Conservation (phyloP, 371 early-diverging fungal species). For the Mortierella sp. region DNA sequence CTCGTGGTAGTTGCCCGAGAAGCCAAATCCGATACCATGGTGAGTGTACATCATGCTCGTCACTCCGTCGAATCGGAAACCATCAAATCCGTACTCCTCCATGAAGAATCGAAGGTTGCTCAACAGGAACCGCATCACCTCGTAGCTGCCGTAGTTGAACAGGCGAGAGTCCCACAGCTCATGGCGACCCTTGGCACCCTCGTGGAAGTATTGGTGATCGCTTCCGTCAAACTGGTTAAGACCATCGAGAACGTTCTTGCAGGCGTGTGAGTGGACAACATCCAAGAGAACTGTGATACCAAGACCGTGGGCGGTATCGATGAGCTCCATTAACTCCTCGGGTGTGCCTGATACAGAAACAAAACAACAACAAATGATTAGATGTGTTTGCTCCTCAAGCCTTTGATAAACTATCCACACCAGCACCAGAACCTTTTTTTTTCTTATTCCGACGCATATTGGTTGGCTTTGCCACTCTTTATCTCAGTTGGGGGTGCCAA, state of each 20-base stretch:
- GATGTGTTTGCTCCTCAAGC: neutral
- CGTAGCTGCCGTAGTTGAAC: slow-evolving; percentile 95
- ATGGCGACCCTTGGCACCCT: slow-evolving; percentile 87
- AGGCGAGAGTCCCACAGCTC: slow-evolving; percentile 95
- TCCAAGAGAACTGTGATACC: slow-evolving; percentile 93
- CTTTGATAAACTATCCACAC: neutral
- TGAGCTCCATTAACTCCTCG: slow-evolving; percentile 88
- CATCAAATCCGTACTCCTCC: slow-evolving; percentile 92
- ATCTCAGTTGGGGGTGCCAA: neutral
- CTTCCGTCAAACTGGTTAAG: slow-evolving; percentile 97
- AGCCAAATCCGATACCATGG: slow-evolving; percentile 95
- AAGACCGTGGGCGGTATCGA: slow-evolving; percentile 92
- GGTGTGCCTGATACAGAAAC: slow-evolving; percentile 69
- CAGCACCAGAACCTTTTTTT: neutral
- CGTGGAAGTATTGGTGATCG: slow-evolving; percentile 97
- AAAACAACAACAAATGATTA: neutral
- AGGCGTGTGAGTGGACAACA: slow-evolving; percentile 97
- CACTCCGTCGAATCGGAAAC: slow-evolving; percentile 98
- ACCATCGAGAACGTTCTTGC: slow-evolving; percentile 95
- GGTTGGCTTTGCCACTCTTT: slow-evolving; percentile 12
- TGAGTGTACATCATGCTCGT: slow-evolving; percentile 97
- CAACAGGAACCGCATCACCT: slow-evolving; percentile 92
- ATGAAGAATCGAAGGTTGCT: slow-evolving; percentile 96
- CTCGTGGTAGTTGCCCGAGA: slow-evolving; percentile 94
- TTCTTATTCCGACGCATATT: neutral